These are phyloP conservation scores for Aureobasidium lini DNA, from an alignment of 2,329 filamentous ascomycete species.

Conservation along the genomic window DNA sequence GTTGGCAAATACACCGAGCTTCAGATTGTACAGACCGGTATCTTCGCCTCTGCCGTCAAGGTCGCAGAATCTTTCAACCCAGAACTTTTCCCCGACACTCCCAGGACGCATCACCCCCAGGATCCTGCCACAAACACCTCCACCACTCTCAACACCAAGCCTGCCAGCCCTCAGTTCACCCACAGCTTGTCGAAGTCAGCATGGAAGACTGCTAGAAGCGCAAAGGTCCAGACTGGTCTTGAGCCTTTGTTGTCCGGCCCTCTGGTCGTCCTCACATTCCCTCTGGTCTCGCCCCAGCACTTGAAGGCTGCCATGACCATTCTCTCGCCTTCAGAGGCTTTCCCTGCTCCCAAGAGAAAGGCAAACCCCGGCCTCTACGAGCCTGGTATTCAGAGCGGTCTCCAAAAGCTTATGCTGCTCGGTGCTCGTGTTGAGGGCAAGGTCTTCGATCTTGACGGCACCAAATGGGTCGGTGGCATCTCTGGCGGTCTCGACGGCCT, in stretches of 20 bases:
- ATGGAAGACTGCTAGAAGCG: constrained; percentile 41
- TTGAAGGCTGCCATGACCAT: constrained; percentile 73
- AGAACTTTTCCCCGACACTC: constrained; percentile 18
- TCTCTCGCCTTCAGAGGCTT: constrained; percentile 64
- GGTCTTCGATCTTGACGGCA: constrained; percentile 69
- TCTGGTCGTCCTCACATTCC: constrained; percentile 71
- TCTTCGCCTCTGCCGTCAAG: constrained; percentile 77
- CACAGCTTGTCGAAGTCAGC: constrained; percentile 54
- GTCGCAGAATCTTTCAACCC: constrained; percentile 72
- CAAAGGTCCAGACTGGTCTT: constrained; percentile 53
- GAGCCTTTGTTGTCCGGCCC: constrained; percentile 75
- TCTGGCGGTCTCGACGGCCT: constrained; percentile 74
- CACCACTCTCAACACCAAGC: constrained; percentile 25
- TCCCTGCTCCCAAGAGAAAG: constrained; percentile 69
- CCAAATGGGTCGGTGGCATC: constrained; percentile 67
- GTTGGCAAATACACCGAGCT: constrained; percentile 47
- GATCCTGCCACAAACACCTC: constrained; percentile 30
- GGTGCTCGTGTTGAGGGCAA: constrained; percentile 81
- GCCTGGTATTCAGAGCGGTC: constrained; percentile 64
- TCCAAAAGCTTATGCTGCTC: constrained; percentile 81
- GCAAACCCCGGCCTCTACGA: constrained; percentile 78
- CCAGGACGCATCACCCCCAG: constrained; percentile 18
- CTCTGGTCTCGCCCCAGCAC: constrained; percentile 73
- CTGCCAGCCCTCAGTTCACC: constrained; percentile 47
- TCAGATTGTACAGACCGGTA: constrained; percentile 79